Evolutionary conservation across 108 stramenopile genomes (phyloP), one percentile per base, ranked within the genome.

Genomic region (Cyclotella kingstonii): DNA sequence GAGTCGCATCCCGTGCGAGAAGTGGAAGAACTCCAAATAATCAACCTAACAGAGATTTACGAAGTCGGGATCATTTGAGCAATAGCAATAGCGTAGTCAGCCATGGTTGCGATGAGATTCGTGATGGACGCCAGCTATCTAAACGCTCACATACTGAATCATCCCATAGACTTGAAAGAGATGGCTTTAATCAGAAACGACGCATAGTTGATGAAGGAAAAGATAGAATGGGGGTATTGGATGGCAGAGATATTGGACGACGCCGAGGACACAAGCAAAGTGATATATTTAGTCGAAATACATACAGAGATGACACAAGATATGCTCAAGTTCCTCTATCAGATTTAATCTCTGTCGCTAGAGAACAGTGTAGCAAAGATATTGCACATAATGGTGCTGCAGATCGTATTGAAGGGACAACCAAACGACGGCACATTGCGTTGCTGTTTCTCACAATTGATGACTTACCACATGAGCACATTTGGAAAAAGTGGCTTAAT

Each of bases 391-490:
- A 42, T 40, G 9, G 34, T 0, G 0, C 40, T 38, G 42, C 48
- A 2, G 12, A 26, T 27, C 48, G 26, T 59, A 60, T 42, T 26
- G 62, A 25, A 35, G 67, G 18, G 3, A 31, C 28, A 49, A 70
- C 8, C 33, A 71, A 66, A 35, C 79, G 46, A 49, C 52, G 72
- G 34, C 92, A 93, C 51, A 52, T 90, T 30, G 76, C 72, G 12
- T 35, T 89, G 18, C 48, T 90, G n/a, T 79, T 78, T 39, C 49
- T 94, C 29, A 78, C 76, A n/a, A 94, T 94, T 54, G 84, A 85
- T 47, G 87, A 84, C 48, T 53, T 94, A 31, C 89, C 89, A 11
- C 85, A 82, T 59, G 89, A 90, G 54, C 79, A 87, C 30, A 82
- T 94, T 33, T 94, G 93, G 89, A 83, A 68, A 56, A 82, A 63